These are phyloP conservation scores for Globisporangium radiosum DNA, from an alignment of 352 stramenopile species.

Conservation along the genomic window DNA sequence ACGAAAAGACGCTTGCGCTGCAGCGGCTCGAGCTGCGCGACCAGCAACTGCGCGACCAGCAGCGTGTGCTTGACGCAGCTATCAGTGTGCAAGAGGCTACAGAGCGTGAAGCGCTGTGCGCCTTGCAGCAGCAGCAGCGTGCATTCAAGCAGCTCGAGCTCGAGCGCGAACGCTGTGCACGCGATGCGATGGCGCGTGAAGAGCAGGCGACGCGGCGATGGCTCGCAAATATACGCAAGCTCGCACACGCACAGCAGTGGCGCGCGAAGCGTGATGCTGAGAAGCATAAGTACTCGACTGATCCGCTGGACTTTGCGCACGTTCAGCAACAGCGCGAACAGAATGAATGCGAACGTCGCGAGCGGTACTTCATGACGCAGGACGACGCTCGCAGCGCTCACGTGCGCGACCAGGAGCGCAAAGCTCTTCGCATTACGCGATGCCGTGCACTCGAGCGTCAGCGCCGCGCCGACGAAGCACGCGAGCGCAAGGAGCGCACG, in stretches of 20 bases:
- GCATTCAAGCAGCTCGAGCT: conserved; percentile 31
- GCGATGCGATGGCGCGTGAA: conserved; percentile 27
- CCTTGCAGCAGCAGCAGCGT: conserved; percentile 27
- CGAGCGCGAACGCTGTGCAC: conserved; percentile 22
- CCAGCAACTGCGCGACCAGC: conserved; percentile 12
- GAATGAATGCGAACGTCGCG: conserved; percentile 46
- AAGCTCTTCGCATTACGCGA: conserved; percentile 31
- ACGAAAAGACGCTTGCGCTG: conserved; percentile 18
- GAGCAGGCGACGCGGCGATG: conserved; percentile 31
- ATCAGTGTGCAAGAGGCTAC: conserved; percentile 7
- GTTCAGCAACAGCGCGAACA: conserved; percentile 28
- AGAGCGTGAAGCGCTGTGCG: conserved; percentile 13
- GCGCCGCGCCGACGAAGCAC: conserved; percentile 21
- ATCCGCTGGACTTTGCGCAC: conserved; percentile 50
- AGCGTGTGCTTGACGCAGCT: conserved; percentile 5
- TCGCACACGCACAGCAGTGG: conserved; percentile 29
- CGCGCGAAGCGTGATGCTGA: conserved; percentile 41
- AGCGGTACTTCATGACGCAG: conserved; percentile 34
- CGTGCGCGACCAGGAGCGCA: conserved; percentile 29
- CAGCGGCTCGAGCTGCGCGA: conserved; percentile 15
- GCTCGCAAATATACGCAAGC: conserved; percentile 36
- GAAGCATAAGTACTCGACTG: conserved; percentile 31
- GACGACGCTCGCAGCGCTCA: conserved; percentile 25
- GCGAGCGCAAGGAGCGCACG: conserved; percentile 22
- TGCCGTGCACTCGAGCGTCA: conserved; percentile 28